Percentiles rank a stretch among this genome's conserved stretches.
Evolutionary conservation across 2,329 filamentous ascomycete species (phyloP).

Genomic region (Ciborinia camelliae): DNA sequence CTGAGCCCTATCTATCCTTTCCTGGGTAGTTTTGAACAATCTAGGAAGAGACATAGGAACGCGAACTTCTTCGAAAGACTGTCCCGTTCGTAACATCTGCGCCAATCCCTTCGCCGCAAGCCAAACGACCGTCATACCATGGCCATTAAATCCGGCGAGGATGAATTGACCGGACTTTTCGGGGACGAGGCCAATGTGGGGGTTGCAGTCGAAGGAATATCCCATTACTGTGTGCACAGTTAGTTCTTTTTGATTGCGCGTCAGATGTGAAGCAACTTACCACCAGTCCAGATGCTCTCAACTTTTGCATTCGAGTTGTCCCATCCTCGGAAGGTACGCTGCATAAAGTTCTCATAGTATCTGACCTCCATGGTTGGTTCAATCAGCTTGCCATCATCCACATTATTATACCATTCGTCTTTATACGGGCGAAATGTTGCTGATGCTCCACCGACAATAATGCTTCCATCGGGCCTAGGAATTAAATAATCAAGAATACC

Average conservation of each 20-base stretch:
- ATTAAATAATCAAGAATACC: slow-evolving; percentile 30
- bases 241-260: background rate
- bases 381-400: slow-evolving; percentile 46
- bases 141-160: slow-evolving; percentile 12
- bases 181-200: background rate
- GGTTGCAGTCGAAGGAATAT: background rate
- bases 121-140: slow-evolving; percentile 28
- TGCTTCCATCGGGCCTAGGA: slow-evolving; percentile 31
- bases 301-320: slow-evolving; percentile 41
- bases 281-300: slow-evolving; percentile 31
- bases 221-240: background rate
- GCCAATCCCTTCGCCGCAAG: slow-evolving; percentile 42
- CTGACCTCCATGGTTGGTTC: slow-evolving; percentile 39
- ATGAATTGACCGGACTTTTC: background rate
- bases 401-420: slow-evolving; percentile 46
- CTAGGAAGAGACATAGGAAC: slow-evolving; percentile 38
- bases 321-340: slow-evolving; percentile 44
- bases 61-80: slow-evolving; percentile 33
- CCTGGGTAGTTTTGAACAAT: slow-evolving; percentile 38
- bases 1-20: slow-evolving; percentile 15
- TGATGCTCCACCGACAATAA: slow-evolving; percentile 42
- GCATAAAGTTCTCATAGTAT: slow-evolving; percentile 43
- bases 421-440: slow-evolving; percentile 34
- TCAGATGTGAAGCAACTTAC: background rate
- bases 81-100: slow-evolving; percentile 39